Base-by-base conservation (phyloP, 257 asterid species). In the Fraxinus pennsylvanica region DNA sequence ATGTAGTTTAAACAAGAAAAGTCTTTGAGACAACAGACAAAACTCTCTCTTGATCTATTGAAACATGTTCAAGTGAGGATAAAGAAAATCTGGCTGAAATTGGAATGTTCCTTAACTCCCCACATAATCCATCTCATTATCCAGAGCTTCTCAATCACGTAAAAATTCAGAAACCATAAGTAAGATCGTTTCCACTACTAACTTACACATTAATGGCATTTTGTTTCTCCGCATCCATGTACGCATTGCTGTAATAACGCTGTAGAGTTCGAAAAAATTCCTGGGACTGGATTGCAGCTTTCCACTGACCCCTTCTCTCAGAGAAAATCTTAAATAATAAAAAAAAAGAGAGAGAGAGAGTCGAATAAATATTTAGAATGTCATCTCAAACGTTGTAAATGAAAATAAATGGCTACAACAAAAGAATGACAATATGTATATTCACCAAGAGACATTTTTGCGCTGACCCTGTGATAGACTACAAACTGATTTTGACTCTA, bases 221-320 rank as follows among this genome's bases (percentile, higher is more conserved):
- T 81, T 91, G 97, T 77, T 91, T 91, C 78, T 91, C 91, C 5
- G 88, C 87, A 57, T 91, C 97, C 88, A 87, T 82, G 88, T 91
- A 91, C 3, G 95, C 93, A 52, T 90, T 91, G 86, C 88, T 91
- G 89, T 86, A 90, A 80, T 90, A 90, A 33, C 97, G 82, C 80
- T 91, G 97, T 17, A 91, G 89, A 73, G 97, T 91, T 79, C 97
- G 88, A 39, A 91, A 88, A 80, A 91, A 85, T 80, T 91, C 97
- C 84, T 90, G 95, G 66, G 97, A 90, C 81, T 90, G 92, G 39
- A 84, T 88, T 29, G 94, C 93, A 81, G 97, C 95, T 84, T 84
- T 90, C 93, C 95, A 91, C 78, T 90, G 95, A 75, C 95, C 93
- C 81, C 93, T 88, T 74, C 95, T 90, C 84, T 86, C 82, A 9